A percentile compares a stretch with the other conserved stretches of the same genome.
Evolutionary conservation across 495 filamentous ascomycete species (phyloP).

Genomic region (Hyaloscypha hepaticicola): DNA sequence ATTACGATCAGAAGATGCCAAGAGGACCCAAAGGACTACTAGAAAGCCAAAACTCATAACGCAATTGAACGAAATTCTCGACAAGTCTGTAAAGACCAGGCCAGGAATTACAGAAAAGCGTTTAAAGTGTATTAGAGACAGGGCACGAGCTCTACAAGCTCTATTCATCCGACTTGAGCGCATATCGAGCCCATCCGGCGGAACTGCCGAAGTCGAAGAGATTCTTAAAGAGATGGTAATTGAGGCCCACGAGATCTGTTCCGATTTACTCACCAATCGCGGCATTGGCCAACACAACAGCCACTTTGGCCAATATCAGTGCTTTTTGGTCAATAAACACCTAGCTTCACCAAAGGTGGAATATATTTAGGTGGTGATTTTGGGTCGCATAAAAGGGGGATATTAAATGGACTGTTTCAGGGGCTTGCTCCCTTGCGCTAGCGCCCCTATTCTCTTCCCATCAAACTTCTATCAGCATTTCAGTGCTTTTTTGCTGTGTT

Average conservation of each 20-base stretch:
- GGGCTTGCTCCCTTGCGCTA: too few species aligned
- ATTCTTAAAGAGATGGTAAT: conserved; percentile 20
- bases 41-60: conserved; percentile 17
- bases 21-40: conserved; percentile 14
- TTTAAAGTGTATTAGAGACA: conserved; percentile 12
- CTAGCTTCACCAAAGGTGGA: too few species aligned
- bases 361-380: too few species aligned
- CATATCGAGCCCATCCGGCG: background rate
- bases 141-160: conserved; percentile 14
- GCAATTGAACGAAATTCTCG: conserved; percentile 10
- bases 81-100: conserved; percentile 1
- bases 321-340: too few species aligned
- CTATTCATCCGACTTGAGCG: conserved; percentile 23
- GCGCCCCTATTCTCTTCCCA: too few species aligned
- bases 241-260: conserved; percentile 1
- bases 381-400: too few species aligned
- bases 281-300: too few species aligned
- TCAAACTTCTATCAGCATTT: too few species aligned
- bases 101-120: background rate
- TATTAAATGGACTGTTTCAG: too few species aligned
- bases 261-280: too few species aligned
- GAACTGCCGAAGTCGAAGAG: background rate
- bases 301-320: too few species aligned
- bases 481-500: too few species aligned
- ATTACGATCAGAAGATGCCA: conserved; percentile 22